Conservation (phyloP, 192 early-diverging fungal genomes). For the Spinellus fusiger region DNA sequence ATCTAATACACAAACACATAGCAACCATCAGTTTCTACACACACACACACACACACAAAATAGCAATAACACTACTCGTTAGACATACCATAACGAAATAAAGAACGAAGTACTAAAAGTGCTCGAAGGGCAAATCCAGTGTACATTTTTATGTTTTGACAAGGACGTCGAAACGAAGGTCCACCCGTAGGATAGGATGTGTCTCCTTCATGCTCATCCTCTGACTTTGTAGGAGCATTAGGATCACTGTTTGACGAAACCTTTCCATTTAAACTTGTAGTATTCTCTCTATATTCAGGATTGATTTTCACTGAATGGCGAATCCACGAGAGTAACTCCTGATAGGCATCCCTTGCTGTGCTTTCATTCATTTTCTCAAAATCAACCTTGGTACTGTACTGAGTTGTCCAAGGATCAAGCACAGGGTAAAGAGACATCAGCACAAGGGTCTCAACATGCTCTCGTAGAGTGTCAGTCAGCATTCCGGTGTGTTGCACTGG, state of each 20-base stretch:
- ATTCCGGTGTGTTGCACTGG: background rate
- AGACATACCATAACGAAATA: slow-evolving; percentile 16
- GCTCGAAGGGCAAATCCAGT: slow-evolving; percentile 14
- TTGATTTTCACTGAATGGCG: background rate
- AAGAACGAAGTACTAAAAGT: slow-evolving; percentile 10
- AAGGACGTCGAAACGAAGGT: too few relatives aligned
- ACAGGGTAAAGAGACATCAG: slow-evolving; percentile 7
- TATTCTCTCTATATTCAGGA: background rate
- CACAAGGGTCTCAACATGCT: slow-evolving; percentile 9
- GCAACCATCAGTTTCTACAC: background rate
- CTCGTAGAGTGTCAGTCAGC: slow-evolving; percentile 11
- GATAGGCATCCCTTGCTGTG: background rate
- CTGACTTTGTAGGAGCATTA: background rate
- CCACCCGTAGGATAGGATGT: too few relatives aligned
- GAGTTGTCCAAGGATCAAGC: slow-evolving; percentile 5
- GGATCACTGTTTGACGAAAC: background rate
- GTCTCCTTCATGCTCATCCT: too few relatives aligned
- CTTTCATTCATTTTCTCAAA: slow-evolving; percentile 3
- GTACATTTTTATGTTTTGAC: too few relatives aligned
- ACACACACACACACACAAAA: background rate
- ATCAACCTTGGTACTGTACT: background rate
- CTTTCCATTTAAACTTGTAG: background rate
- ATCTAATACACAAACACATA: background rate
- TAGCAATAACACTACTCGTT: background rate
- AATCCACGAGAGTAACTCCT: slow-evolving; percentile 7